Evolutionary conservation across 2,329 filamentous ascomycete genomes (phyloP), one percentile per base, ranked within the genome.

Genomic region (Aspergillus vadensis): DNA sequence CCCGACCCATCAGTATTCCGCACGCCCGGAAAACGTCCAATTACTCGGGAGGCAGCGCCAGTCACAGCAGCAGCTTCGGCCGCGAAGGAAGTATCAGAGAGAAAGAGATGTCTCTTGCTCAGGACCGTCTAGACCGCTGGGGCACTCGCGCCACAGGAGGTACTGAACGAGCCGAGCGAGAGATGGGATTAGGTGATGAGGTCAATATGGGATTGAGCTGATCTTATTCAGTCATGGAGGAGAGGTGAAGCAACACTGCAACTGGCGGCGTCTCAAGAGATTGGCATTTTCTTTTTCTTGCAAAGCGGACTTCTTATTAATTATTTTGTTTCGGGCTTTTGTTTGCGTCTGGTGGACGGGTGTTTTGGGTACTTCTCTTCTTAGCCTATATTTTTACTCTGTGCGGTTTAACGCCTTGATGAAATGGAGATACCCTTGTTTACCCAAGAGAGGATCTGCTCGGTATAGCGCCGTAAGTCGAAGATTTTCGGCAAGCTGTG

Each of bases 171-270:
- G 82, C 75, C 21, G 76, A 73, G 72, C 78, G 66, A 66, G 87
- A 79, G 66, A 92, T 92, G 88, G 91, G 91, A 0, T 84, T 96
- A 53, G 90, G 91, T 1, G 92, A 97, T 72, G 92, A 96, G 71
- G 87, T 90, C 23, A 83, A 89, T 69, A 95, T 96, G 90, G 89
- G 87, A 32, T 79, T 96, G 66, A 91, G 94, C 75, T 94, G 73
- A 80, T 49, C 19, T 19, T n/a, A 36, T 14, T 21, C 27, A 15
- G 7, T 38, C 39, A 41, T 50, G 14, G 21, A 55, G 15, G 25
- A 43, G 32, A 36, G 41, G 49, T n/a, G 30, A 23, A 19, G 25
- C 48, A 38, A 54, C 17, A 30, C 49, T 61, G 21, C 14, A 43
- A 38, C 36, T 30, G 43, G 43, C 23, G 25, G 25, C 52, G 12